Conservation (phyloP, 1,284 basidiomycete genomes). For the Trichosporon sp. region DNA sequence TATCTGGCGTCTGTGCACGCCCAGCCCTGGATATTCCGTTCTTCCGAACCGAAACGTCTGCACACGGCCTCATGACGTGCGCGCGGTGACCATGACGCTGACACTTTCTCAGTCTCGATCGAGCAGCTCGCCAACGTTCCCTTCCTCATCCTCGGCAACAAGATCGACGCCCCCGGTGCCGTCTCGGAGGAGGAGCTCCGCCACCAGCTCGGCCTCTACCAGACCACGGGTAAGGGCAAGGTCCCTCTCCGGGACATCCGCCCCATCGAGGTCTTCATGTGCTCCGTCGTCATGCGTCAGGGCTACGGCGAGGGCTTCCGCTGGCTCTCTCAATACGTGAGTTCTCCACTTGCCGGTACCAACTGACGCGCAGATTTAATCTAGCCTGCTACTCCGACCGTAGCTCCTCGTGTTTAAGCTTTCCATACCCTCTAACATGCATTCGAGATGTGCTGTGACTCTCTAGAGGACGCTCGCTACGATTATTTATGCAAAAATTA, state of each 20-base stretch:
- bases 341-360: constrained; percentile 37
- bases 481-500: constrained; percentile 1
- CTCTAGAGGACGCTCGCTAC: neutral
- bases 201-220: constrained; percentile 92
- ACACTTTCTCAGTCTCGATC: constrained; percentile 61
- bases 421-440: constrained; percentile 19
- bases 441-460: constrained; percentile 14
- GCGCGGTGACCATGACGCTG: neutral
- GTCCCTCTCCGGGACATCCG: constrained; percentile 95
- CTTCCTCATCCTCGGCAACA: constrained; percentile 98
- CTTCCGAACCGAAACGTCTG: neutral
- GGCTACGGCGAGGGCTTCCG: constrained; percentile 99
- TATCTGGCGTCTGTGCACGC: constrained; percentile 1
- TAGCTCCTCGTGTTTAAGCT: constrained; percentile 13
- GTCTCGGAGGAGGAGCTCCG: constrained; percentile 97
- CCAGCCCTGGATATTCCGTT: neutral
- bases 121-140: constrained; percentile 94
- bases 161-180: constrained; percentile 97
- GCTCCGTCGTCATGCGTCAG: constrained; percentile 98
- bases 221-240: constrained; percentile 99
- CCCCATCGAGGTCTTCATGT: constrained; percentile 99
- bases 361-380: constrained; percentile 21
- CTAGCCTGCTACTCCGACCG: neutral
- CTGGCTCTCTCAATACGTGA: constrained; percentile 96
- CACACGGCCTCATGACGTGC: neutral